Conservation (phyloP, 768 basidiomycete species). For the Paxillus ammoniavirescens region DNA sequence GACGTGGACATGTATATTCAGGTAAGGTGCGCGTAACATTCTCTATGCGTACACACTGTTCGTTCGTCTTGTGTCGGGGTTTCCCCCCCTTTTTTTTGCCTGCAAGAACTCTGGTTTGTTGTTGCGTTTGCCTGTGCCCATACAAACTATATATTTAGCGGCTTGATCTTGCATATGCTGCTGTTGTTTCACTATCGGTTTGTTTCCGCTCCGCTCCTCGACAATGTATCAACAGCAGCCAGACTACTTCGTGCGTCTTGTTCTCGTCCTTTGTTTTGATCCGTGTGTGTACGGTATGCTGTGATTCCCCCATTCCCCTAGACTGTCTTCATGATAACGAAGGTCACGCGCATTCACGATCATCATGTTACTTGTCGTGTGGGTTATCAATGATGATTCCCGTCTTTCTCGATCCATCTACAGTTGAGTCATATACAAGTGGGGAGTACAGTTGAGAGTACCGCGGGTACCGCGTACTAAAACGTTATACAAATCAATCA, state of each 20-base stretch:
- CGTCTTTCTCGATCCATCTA: neutral
- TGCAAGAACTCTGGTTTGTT: neutral
- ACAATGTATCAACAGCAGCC: neutral
- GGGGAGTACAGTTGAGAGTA: too few species aligned
- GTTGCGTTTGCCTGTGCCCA: neutral
- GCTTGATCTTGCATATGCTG: neutral
- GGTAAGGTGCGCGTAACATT: neutral
- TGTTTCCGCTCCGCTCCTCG: neutral
- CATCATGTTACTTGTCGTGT: neutral
- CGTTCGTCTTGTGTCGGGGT: too few species aligned
- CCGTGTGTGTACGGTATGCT: neutral
- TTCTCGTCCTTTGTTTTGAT: neutral
- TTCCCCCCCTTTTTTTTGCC: too few species aligned
- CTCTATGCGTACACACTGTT: too few species aligned
- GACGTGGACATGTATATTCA: conserved; percentile 9
- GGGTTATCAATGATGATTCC: neutral
- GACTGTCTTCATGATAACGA: neutral
- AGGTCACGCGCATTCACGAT: neutral
- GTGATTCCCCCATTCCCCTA: neutral
- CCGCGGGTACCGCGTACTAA: too few species aligned
- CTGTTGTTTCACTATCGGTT: neutral
- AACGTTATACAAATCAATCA: too few species aligned
- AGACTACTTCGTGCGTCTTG: neutral
- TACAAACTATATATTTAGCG: neutral
- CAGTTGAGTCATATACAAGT: neutral